phyloP scores from a whole-genome alignment of 345 rosid species.

The Syzygium oleosum region DNA sequence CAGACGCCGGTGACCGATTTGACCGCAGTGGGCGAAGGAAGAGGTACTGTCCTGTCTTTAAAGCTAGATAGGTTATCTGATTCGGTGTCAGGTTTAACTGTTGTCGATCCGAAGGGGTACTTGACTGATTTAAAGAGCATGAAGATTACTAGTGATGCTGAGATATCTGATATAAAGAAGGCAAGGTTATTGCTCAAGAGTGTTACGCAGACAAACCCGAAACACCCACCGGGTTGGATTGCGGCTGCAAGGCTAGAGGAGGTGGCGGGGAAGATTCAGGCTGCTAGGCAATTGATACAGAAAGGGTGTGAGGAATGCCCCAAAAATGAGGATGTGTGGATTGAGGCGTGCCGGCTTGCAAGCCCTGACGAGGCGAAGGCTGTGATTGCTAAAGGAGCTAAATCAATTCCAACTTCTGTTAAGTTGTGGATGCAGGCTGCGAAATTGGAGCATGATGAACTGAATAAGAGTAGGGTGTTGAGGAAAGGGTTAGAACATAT shows the following conservation, averaged over 20 bases:
- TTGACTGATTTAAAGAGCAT: conserved; percentile 88
- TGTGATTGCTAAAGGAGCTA: conserved; percentile 80
- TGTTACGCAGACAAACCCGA: conserved; percentile 77
- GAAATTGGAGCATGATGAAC: conserved; percentile 67
- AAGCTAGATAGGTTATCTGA: conserved; percentile 86
- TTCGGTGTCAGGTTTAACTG: conserved; percentile 80
- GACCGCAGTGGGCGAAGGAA: conserved; percentile 93
- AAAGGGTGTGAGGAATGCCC: conserved; percentile 95
- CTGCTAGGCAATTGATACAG: conserved; percentile 70
- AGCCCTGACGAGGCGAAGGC: conserved; percentile 88
- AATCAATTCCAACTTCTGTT: conserved; percentile 81
- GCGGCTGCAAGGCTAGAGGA: conserved; percentile 96
- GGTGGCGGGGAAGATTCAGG: conserved; percentile 87
- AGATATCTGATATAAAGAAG: conserved; percentile 86
- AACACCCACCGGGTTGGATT: conserved; percentile 95
- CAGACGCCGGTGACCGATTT: conserved; percentile 87
- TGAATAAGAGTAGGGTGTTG: conserved; percentile 70
- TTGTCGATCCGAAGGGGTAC: conserved; percentile 90
- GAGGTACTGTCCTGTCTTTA: conserved; percentile 86
- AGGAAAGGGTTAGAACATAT: conserved; percentile 79
- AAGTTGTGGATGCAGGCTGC: conserved; percentile 90
- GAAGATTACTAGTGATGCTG: conserved; percentile 95
- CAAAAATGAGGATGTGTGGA: conserved; percentile 84
- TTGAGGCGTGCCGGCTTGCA: conserved; percentile 85
- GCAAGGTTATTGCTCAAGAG: conserved; percentile 87